phyloP scores from a whole-genome alignment of 805 yeast genomes.

The Cyberlindnera japonica region DNA sequence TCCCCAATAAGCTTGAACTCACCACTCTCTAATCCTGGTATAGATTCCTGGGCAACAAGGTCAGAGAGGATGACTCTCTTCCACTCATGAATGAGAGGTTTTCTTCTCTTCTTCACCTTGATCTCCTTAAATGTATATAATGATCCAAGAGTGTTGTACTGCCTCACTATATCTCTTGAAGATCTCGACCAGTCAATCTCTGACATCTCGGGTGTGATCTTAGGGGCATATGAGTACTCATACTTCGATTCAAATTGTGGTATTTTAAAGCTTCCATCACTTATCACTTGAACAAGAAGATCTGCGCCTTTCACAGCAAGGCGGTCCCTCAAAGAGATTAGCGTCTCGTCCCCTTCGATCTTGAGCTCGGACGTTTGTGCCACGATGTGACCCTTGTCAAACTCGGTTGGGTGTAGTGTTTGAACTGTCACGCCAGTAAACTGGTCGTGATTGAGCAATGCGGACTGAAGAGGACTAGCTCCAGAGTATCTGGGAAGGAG shows the following conservation, averaged over 20 bases:
- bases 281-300: slow-evolving; percentile 45
- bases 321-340: slow-evolving; percentile 40
- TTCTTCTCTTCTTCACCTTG: slow-evolving; percentile 32
- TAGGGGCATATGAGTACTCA: slow-evolving; percentile 53
- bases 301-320: slow-evolving; percentile 63
- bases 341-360: slow-evolving; percentile 43
- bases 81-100: slow-evolving; percentile 25
- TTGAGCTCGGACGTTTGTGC: slow-evolving; percentile 47
- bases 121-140: slow-evolving; percentile 44
- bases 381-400: slow-evolving; percentile 75
- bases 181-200: slow-evolving; percentile 46
- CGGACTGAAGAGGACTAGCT: slow-evolving; percentile 83
- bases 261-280: slow-evolving; percentile 26
- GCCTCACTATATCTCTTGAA: slow-evolving; percentile 38
- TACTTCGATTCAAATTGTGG: slow-evolving; percentile 25
- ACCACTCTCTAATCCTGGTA: slow-evolving; percentile 24
- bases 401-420: slow-evolving; percentile 81
- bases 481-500: slow-evolving; percentile 80
- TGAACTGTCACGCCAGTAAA: slow-evolving; percentile 85
- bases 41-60: slow-evolving; percentile 17
- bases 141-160: slow-evolving; percentile 53
- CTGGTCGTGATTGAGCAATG: slow-evolving; percentile 60
- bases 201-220: slow-evolving; percentile 41
- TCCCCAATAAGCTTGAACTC: slow-evolving; percentile 27
- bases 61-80: slow-evolving; percentile 50